Evolutionary conservation across 352 stramenopile genomes (phyloP).

Genomic region (Blastocystis sp.): DNA sequence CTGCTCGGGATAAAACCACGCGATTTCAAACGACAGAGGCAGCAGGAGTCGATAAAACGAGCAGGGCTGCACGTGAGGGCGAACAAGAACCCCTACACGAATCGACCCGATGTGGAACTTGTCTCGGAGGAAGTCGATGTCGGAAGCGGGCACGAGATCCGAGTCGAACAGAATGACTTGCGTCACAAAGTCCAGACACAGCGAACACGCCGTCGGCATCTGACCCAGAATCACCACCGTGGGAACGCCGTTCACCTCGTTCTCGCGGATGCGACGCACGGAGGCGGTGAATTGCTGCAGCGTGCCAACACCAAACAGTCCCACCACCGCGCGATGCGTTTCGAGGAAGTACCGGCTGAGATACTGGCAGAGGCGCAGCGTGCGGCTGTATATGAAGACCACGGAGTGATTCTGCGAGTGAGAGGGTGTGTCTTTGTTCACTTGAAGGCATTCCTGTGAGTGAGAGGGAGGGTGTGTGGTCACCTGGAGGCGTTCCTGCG

Average conservation of each 20-base stretch:
- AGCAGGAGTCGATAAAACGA: not conserved
- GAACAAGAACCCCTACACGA: not conserved
- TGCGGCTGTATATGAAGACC: not conserved
- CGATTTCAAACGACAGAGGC: conserved; percentile 24
- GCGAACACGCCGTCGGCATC: not conserved
- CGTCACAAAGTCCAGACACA: conserved; percentile 16
- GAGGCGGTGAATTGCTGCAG: not conserved
- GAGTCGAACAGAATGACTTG: conserved; percentile 16
- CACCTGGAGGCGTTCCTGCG: not conserved
- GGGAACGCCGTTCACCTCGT: not conserved
- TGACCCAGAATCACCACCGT: conserved; percentile 12
- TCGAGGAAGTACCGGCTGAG: not conserved
- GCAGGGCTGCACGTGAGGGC: not conserved
- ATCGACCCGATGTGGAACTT: conserved; percentile 20
- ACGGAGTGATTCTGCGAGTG: not conserved
- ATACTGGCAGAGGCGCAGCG: not conserved
- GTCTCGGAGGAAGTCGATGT: conserved; percentile 6
- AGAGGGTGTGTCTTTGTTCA: too few species aligned
- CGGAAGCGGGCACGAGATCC: not conserved
- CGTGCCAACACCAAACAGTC: conserved; percentile 46
- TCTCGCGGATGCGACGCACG: not conserved
- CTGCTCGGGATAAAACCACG: not conserved
- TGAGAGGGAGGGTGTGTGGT: not conserved
- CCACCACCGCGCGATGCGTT: not conserved
- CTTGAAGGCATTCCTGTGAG: not conserved